Base-by-base conservation (phyloP, 1,284 basidiomycete genomes). In the Cryptococcus amylolentus region DNA sequence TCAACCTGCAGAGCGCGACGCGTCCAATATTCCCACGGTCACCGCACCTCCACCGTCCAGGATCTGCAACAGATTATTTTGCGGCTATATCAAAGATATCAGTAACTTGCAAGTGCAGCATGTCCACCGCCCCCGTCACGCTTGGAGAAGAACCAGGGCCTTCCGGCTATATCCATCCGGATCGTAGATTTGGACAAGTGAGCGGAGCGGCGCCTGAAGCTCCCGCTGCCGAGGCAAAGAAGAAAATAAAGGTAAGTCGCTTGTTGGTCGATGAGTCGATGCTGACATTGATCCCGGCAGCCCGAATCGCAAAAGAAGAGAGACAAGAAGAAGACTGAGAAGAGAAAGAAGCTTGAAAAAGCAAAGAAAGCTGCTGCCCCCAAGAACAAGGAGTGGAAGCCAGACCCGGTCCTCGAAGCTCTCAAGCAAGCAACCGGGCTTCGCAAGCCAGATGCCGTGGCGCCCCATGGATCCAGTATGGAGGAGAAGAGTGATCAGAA, bases 241-340 rank as follows among this genome's bases (percentile, higher is more conserved):
- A 62, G 60, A 61, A 60, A 43, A 27, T 23, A 5, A 52, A 52
- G 50, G 42, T 45, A 16, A n/a, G 41, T 37, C 26, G 26, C 14
- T n/a, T 42, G 40, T 16, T 3, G 31, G 10, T 35, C 10, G 10
- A 10, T 10, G 3, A 35, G 31, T 3, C 42, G 44, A n/a, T 18
- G 27, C 49, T 47, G 39, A 37, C n/a, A 14, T 20, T 16, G n/a
- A 42, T 18, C 39, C 28, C 10, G 26, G 14, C 35, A 84, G 73
- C 84, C 84, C 0, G 83, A 80, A 41, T 82, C 84, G 6, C 85
- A 88, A 71, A 77, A 83, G 64, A 78, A 84, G 55, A 88, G 88
- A 72, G 77, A 87, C 39, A 84, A 83, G 63, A 82, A 83, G 53
- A 88, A 88, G 75, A 83, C 83, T 64, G 81, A 83, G 53, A 81